Evolutionary conservation across 345 rosid species (phyloP).

Genomic region (Kandelia obovata): DNA sequence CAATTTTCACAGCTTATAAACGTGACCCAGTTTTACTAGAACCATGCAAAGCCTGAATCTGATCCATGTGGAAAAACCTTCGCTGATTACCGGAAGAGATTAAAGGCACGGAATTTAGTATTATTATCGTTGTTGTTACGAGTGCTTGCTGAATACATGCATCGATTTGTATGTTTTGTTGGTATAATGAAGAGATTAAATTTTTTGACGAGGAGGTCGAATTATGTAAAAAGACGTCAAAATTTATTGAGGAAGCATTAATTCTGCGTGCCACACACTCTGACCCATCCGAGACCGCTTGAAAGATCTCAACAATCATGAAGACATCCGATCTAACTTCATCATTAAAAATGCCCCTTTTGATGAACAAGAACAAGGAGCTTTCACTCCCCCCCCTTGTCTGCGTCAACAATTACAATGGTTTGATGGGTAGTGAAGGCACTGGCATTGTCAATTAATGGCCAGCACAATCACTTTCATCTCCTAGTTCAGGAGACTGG

Average conservation of each 20-base stretch:
- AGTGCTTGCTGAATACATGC: too few relatives aligned
- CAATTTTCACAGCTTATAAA: too few relatives aligned
- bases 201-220: too few relatives aligned
- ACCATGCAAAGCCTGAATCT: too few relatives aligned
- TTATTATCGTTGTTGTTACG: too few relatives aligned
- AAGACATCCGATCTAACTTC: conserved; percentile 30
- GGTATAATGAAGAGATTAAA: too few relatives aligned
- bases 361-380: not conserved
- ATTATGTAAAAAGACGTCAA: not conserved
- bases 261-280: conserved; percentile 3
- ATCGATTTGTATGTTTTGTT: too few relatives aligned
- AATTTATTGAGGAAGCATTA: conserved; percentile 15
- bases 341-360: not conserved
- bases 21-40: too few relatives aligned
- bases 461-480: not conserved
- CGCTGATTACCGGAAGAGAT: too few relatives aligned
- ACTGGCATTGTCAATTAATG: not conserved
- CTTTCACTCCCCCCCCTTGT: conserved; percentile 5
- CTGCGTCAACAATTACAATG: conserved; percentile 16
- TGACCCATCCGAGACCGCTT: conserved; percentile 19
- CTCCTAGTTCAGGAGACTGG: conserved; percentile 7
- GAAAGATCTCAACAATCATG: conserved; percentile 35
- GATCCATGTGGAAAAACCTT: too few relatives aligned
- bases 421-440: conserved; percentile 16
- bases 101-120: too few relatives aligned